Base-by-base conservation (phyloP, 2,329 filamentous ascomycete species). In the Venturia effusa region DNA sequence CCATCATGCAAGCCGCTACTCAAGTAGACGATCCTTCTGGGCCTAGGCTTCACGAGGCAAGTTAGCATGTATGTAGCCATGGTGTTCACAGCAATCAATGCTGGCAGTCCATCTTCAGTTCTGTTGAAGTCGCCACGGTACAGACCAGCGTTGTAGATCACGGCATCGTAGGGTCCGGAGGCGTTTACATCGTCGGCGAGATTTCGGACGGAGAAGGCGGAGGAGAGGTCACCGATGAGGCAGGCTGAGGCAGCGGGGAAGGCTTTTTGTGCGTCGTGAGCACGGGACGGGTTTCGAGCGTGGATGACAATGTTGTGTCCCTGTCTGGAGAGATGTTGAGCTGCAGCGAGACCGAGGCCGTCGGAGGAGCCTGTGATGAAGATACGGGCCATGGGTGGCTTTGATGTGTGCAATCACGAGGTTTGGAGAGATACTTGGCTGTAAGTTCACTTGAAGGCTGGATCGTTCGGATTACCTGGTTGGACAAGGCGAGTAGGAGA, bases 91-190 rank as follows among this genome's bases (percentile, higher is more conserved):
- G 81, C 77, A 59, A 84, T 81, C 0, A 83, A 74, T 1, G 76
- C 74, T 0, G 81, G 78, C 27, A 83, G 74, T 11, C 76, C 77
- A 48, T 82, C 79, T 4, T 68, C 70, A 0, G 78, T 81, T 17
- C 70, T 74, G 64, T 78, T 78, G 66, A 72, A 76, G 51, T 70
- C 75, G 19, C 78, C 78, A 37, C 71, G 71, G 64, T 78, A 80
- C 30, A 83, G 67, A 2, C 82, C 83, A 0, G 83, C 83, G 66
- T 85, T 86, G 74, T 85, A 83, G 22, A 86, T 76, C 17, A 86
- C 74, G 30, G 77, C 75, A 68, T 86, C 84, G 68, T 82, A 85
- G 0, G 76, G 73, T 0, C 80, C 80, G 0, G 76, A 71, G 43
- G 73, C 72, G 70, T 83, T 82, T 62, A 81, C 78, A 62, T 83